phyloP scores from a whole-genome alignment of 371 early-diverging fungal species.

The Chytridium lagenaria region DNA sequence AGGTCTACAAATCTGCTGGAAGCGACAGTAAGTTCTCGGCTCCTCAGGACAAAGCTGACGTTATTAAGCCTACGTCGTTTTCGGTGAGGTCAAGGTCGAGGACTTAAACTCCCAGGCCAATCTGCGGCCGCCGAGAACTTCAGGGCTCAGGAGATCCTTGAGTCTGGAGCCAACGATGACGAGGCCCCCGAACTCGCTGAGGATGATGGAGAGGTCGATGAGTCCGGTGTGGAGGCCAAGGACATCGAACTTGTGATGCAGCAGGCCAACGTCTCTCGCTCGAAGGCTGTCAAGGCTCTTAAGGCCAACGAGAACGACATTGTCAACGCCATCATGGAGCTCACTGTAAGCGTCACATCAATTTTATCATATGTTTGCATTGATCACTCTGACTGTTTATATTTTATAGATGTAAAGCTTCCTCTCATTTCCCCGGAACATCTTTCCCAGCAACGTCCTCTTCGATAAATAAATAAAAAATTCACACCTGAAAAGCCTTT shows the following conservation, averaged over 20 bases:
- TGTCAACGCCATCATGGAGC: slow-evolving; percentile 94
- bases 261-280: slow-evolving; percentile 87
- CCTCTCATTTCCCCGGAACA: not conserved
- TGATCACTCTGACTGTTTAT: no score
- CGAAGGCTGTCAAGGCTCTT: slow-evolving; percentile 90
- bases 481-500: not conserved
- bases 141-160: slow-evolving; percentile 38
- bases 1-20: slow-evolving; percentile 89
- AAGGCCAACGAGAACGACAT: slow-evolving; percentile 85
- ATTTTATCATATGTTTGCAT: no score
- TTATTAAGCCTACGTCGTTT: slow-evolving; percentile 89
- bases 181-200: slow-evolving; percentile 58
- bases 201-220: slow-evolving; percentile 64
- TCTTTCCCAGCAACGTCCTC: no score
- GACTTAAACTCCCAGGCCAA: slow-evolving; percentile 80
- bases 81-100: slow-evolving; percentile 93
- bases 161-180: slow-evolving; percentile 52
- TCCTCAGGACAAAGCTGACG: no score
- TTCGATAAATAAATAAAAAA: no score
- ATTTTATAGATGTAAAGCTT: not conserved
- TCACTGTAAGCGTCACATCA: slow-evolving; percentile 40
- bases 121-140: slow-evolving; percentile 61
- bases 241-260: slow-evolving; percentile 93
- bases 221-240: slow-evolving; percentile 82
- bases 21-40: slow-evolving; percentile 74